These are phyloP conservation scores for Sporothrix curviconia DNA, from an alignment of 2,329 filamentous ascomycete genomes.

Conservation along the genomic window DNA sequence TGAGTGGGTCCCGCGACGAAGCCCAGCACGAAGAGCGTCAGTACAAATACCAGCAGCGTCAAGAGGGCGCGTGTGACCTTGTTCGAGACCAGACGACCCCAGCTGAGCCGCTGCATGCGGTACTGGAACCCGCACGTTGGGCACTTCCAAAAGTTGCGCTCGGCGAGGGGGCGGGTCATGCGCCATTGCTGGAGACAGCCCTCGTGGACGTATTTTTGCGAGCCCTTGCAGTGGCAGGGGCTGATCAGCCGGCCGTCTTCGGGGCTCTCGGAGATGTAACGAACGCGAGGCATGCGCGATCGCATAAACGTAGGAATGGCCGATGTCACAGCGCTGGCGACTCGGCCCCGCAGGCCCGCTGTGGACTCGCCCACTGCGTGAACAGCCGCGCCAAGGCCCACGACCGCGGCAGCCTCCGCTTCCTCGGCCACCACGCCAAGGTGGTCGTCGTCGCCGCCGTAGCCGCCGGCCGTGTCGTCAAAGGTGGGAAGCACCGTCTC, in stretches of 20 bases:
- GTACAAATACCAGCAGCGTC: conserved; percentile 64
- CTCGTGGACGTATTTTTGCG: conserved; percentile 90
- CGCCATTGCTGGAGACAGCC: conserved; percentile 82
- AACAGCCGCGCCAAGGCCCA: not conserved
- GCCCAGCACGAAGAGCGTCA: conserved; percentile 73
- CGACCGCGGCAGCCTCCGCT: not conserved
- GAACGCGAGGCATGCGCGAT: conserved; percentile 25
- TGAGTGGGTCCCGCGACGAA: conserved; percentile 89
- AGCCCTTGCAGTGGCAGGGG: conserved; percentile 90
- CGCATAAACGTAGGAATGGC: conserved; percentile 29
- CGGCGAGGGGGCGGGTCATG: conserved; percentile 57
- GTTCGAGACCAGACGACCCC: conserved; percentile 64
- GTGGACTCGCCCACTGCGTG: not conserved
- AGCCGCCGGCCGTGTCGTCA: conserved; percentile 27
- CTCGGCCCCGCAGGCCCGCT: not conserved
- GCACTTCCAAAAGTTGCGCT: conserved; percentile 76
- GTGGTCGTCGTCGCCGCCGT: not conserved
- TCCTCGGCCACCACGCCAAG: not conserved
- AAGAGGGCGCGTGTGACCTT: conserved; percentile 60
- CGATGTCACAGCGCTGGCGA: conserved; percentile 8
- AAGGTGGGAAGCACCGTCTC: conserved; percentile 55
- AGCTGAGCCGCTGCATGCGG: conserved; percentile 67
- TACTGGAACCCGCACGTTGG: conserved; percentile 84
- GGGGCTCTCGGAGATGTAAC: conserved; percentile 67
- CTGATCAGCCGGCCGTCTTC: conserved; percentile 72